These are phyloP conservation scores for Yamadazyma spencermartinsiae DNA, from an alignment of 1,139 yeast species.

Conservation along the genomic window DNA sequence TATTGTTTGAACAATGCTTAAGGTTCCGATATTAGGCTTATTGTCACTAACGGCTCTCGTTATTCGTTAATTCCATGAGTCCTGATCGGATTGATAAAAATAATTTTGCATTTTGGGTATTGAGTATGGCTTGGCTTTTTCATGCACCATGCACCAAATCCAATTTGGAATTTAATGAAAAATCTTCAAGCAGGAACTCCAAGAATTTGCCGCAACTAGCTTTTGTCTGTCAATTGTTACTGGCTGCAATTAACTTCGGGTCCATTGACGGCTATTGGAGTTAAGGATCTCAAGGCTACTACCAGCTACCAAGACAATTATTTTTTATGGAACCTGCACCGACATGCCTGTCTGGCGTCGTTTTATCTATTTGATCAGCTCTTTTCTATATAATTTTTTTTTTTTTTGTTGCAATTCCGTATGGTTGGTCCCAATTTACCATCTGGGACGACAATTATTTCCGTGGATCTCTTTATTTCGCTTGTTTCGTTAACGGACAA, in stretches of 20 bases:
- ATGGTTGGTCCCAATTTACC: too few species aligned
- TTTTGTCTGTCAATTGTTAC: not conserved
- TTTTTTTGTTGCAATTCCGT: not conserved
- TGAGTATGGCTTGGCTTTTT: conserved; percentile 2
- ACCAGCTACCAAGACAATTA: not conserved
- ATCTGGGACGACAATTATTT: not conserved
- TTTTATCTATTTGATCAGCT: not conserved
- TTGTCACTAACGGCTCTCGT: not conserved
- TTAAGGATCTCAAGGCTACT: not conserved
- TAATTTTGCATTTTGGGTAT: not conserved
- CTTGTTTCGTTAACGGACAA: too few species aligned
- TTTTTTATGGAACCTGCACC: too few species aligned
- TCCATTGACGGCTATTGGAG: not conserved
- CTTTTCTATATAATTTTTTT: not conserved
- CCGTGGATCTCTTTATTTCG: not conserved
- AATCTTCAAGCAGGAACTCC: not conserved
- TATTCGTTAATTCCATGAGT: not conserved
- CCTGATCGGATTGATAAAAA: conserved; percentile 3
- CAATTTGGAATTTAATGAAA: not conserved
- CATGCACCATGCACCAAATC: conserved; percentile 2
- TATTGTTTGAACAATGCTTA: too few species aligned
- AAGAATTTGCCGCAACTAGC: not conserved
- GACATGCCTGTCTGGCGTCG: not conserved
- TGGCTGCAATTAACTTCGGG: conserved; percentile 1
- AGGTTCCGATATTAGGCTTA: too few species aligned